Evolutionary conservation across 805 yeast species (phyloP).

Genomic region (Brettanomyces sp.): DNA sequence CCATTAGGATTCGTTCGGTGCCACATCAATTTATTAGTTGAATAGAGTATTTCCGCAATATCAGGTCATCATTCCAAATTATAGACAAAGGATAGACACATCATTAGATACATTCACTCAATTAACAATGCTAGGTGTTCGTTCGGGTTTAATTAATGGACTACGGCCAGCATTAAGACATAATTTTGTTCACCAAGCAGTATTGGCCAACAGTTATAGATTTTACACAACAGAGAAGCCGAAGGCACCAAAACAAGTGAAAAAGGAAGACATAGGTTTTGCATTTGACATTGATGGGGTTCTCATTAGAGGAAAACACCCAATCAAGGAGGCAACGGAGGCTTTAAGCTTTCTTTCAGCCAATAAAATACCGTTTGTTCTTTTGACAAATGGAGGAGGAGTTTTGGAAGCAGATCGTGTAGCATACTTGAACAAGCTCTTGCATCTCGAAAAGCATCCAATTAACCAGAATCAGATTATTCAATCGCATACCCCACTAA

Average conservation of each 20-base stretch:
- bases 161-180: no score
- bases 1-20: no score
- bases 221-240: no score
- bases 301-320: conserved; percentile 58
- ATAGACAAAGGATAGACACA: no score
- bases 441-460: conserved; percentile 29
- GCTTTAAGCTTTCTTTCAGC: conserved; percentile 40
- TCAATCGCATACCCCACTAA: conserved; percentile 84
- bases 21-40: no score
- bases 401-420: conserved; percentile 54
- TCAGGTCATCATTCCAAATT: no score
- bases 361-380: conserved; percentile 61
- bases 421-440: conserved; percentile 32
- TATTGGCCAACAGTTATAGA: no score
- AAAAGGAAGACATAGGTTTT: conserved; percentile 17
- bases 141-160: no score
- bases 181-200: no score
- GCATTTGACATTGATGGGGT: conserved; percentile 74
- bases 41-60: no score
- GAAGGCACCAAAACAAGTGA: neutral
- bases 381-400: conserved; percentile 91
- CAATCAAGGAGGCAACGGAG: conserved; percentile 55
- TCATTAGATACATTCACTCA: no score
- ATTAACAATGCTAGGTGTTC: no score
- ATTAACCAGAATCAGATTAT: conserved; percentile 59